phyloP scores from a whole-genome alignment of 192 early-diverging fungal genomes.

The Coemansia pectinata region DNA sequence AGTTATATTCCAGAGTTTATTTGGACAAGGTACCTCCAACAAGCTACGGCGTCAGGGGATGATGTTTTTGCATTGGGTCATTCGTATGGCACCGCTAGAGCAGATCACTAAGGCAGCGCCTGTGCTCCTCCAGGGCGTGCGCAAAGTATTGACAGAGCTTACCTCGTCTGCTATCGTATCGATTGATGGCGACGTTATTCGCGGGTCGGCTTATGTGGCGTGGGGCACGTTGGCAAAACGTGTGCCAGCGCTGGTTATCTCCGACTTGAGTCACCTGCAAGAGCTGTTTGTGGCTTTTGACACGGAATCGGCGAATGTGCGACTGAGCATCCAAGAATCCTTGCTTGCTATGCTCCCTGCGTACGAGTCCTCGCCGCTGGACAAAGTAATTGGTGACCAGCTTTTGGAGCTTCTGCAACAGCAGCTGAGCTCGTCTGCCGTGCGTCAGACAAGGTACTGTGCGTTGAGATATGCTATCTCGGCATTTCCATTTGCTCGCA shows the following conservation, averaged over 20 bases:
- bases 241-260: conserved; percentile 67
- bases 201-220: conserved; percentile 85
- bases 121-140: conserved; percentile 68
- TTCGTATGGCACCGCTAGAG: conserved; percentile 63
- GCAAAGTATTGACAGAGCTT: conserved; percentile 48
- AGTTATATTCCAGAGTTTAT: conserved; percentile 78
- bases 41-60: conserved; percentile 75
- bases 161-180: not conserved
- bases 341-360: conserved; percentile 75
- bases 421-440: conserved; percentile 47
- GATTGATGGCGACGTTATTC: conserved; percentile 63
- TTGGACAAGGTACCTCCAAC: conserved; percentile 62
- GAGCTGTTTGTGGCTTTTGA: conserved; percentile 71
- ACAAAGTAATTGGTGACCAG: conserved; percentile 7
- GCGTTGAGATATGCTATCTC: conserved; percentile 65
- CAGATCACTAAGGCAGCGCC: conserved; percentile 65
- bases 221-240: conserved; percentile 74
- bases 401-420: conserved; percentile 59
- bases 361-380: conserved; percentile 43
- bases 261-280: conserved; percentile 62
- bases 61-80: conserved; percentile 87
- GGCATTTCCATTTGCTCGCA: conserved; percentile 60
- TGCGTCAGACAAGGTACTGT: conserved; percentile 60
- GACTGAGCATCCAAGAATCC: conserved; percentile 80
- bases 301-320: conserved; percentile 58